Conservation (phyloP, 352 stramenopile species). For the Pythium scleroteichum region DNA sequence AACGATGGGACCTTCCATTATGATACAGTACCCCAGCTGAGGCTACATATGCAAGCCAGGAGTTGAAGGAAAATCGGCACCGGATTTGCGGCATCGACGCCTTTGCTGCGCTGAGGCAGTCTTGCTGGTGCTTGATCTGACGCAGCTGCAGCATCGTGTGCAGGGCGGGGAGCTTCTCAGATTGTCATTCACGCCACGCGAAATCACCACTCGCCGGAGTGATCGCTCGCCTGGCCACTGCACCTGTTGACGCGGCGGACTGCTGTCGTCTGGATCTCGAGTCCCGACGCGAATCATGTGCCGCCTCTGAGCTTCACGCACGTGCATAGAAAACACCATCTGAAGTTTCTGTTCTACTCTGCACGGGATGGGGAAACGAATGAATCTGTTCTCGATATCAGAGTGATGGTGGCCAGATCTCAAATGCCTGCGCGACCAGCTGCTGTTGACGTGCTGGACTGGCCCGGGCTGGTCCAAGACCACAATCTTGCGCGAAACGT, state of each 20-base stretch:
- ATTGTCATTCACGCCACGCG: slow-evolving; percentile 17
- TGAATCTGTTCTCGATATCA: slow-evolving; percentile 26
- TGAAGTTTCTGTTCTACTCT: slow-evolving; percentile 21
- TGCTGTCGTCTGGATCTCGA: no score
- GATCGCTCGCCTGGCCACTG: not conserved
- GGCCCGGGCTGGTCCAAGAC: no score
- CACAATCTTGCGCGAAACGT: no score
- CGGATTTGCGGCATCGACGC: no score
- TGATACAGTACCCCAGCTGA: no score
- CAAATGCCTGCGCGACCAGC: not conserved
- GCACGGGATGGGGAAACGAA: slow-evolving; percentile 6
- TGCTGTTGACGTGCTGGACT: not conserved
- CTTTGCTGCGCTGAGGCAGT: no score
- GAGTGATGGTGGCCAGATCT: slow-evolving; percentile 11
- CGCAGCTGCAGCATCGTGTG: no score
- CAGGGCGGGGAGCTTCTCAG: slow-evolving; percentile 12
- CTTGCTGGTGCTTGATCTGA: no score
- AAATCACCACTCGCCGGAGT: not conserved
- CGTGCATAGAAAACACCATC: slow-evolving; percentile 11
- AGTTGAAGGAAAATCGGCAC: no score
- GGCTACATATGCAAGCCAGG: no score
- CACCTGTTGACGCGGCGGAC: not conserved
- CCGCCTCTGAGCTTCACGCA: slow-evolving; percentile 10
- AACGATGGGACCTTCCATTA: no score
- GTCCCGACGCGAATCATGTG: no score